These are phyloP conservation scores for Citrus hindsii DNA, from an alignment of 345 rosid genomes.

Conservation along the genomic window DNA sequence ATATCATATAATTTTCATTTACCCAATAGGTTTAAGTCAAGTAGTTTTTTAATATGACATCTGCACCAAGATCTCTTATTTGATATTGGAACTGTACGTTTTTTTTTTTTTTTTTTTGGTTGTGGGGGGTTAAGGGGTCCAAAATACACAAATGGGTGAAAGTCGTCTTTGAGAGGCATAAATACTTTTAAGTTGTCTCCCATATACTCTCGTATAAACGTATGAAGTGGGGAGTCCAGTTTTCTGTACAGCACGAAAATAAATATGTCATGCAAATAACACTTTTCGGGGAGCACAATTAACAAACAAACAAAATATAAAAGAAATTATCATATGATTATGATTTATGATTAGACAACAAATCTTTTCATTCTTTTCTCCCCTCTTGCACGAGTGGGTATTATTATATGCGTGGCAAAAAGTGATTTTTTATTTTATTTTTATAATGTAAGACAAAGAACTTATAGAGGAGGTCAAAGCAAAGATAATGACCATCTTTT, in stretches of 20 bases:
- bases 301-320: neutral
- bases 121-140: neutral
- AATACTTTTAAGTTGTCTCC: no score
- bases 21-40: no score
- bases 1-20: no score
- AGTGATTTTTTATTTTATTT: neutral
- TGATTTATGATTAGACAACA: slow-evolving; percentile 25
- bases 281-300: neutral
- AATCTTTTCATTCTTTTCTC: neutral
- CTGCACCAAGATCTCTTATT: no score
- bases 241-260: neutral
- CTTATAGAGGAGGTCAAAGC: slow-evolving; percentile 9
- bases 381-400: slow-evolving; percentile 29
- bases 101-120: no score
- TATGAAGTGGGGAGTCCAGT: neutral
- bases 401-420: slow-evolving; percentile 12
- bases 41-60: no score
- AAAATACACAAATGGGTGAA: neutral
- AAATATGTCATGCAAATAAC: neutral
- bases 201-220: no score
- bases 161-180: neutral
- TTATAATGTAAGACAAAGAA: neutral
- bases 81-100: no score
- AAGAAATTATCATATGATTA: slow-evolving; percentile 26
- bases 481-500: neutral